Conservation (phyloP, 768 basidiomycete species). For the Amanita rimosa region DNA sequence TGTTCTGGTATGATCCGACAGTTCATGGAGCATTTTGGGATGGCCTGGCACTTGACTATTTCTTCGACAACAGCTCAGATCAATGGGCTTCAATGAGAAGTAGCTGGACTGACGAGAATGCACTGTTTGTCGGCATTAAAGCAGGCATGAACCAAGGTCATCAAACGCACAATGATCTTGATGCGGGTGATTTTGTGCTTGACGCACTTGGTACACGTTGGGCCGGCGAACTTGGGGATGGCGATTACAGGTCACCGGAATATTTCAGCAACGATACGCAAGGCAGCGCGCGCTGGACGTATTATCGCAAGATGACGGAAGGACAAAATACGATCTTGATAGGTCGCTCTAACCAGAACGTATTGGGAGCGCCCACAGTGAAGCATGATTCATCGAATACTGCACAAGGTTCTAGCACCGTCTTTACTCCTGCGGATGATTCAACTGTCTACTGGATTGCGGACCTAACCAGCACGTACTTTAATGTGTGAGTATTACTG, state of each 20-base stretch:
- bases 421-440: conserved; percentile 42
- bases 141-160: conserved; percentile 71
- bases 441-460: conserved; percentile 80
- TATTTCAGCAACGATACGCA: conserved; percentile 79
- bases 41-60: conserved; percentile 66
- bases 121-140: conserved; percentile 82
- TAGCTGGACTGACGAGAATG: conserved; percentile 83
- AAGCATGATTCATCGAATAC: conserved; percentile 42
- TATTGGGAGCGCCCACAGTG: conserved; percentile 52
- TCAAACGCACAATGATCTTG: conserved; percentile 93
- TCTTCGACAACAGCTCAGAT: conserved; percentile 61
- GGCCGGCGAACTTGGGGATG: conserved; percentile 91
- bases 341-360: conserved; percentile 68
- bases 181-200: conserved; percentile 89
- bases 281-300: conserved; percentile 66
- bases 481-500: conserved; percentile 42
- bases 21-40: conserved; percentile 90
- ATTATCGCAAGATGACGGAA: conserved; percentile 94
- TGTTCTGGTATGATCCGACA: conserved; percentile 89
- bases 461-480: conserved; percentile 71
- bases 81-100: conserved; percentile 91
- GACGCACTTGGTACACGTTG: conserved; percentile 91
- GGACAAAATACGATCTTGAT: conserved; percentile 94
- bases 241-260: conserved; percentile 57
- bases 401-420: conserved; percentile 78